Evolutionary conservation across 306 rosid species (phyloP).

Genomic region (Rubus idaeus): DNA sequence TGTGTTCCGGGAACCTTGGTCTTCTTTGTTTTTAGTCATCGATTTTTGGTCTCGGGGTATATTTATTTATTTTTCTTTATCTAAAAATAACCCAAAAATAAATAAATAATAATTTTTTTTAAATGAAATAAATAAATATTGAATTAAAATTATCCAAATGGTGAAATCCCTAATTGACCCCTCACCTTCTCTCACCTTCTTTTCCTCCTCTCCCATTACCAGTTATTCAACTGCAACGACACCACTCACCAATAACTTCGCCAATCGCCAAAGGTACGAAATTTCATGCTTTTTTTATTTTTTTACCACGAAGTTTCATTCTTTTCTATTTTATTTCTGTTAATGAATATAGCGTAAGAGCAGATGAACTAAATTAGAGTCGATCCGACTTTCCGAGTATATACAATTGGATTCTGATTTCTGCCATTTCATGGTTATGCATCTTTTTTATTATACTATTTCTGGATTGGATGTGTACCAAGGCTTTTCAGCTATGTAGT

Average conservation of each 20-base stretch:
- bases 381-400: neutral
- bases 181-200: neutral
- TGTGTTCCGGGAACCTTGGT: neutral
- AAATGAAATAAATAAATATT: too few relatives aligned
- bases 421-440: neutral
- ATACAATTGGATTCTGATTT: neutral
- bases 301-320: neutral
- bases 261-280: neutral
- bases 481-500: too few relatives aligned
- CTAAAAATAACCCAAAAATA: too few relatives aligned
- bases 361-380: neutral
- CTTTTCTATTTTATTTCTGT: neutral
- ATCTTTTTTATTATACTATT: neutral
- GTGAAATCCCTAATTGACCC: neutral
- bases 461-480: neutral
- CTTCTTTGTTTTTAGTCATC: neutral
- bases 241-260: neutral
- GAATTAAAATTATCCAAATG: neutral
- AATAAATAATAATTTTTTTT: too few relatives aligned
- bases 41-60: too few relatives aligned
- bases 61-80: too few relatives aligned
- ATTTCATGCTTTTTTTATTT: neutral
- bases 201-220: neutral
- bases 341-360: neutral
- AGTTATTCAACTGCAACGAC: neutral